Base-by-base conservation (phyloP, 768 basidiomycete species). In the Ramaria sp. region DNA sequence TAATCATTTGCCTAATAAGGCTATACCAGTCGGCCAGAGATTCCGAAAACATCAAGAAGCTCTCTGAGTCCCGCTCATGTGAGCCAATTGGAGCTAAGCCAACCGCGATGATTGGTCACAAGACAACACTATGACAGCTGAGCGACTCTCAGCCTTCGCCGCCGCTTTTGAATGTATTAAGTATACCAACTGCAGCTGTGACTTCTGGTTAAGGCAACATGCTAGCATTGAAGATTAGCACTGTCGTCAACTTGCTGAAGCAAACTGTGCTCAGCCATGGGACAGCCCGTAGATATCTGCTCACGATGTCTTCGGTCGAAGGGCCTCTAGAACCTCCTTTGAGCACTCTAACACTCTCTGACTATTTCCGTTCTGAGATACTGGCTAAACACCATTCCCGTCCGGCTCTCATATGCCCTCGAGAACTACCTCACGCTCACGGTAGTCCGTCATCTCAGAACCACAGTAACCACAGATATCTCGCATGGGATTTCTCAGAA, bases 401-500 rank as follows among this genome's bases (percentile, higher is more conserved):
- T 18, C 79, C 82, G 0, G 88, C 85, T 0, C 69, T 91, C 20
- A 75, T 87, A 27, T 84, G 80, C 53, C 70, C 75, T 37, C 71
- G 77, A 42, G 88, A 91, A 62, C 63, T 52, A 16, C 73, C 81
- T 9, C 66, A 74, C 3, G 66, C 74, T 0, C 81, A 86, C 64
- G 81, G 80, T 13, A 86, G 85, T 0, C 83, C 83, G 1, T 61
- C 61, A 4, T 75, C 77, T 24, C 67, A 61, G 13, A 84, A 82
- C 63, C 65, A 79, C 55, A 74, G 66, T 12, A 63, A 71, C n/a
- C 60, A 57, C 15, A 67, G 70, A 1, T 76, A 81, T 62, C 71
- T 92, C 13, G 77, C 79, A 22, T 90, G 88, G 88, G 77, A 79
- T 57, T 92, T 81, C 63, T 69, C 63, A 2, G 85, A 88, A 65